Conservation (phyloP, 306 rosid species). For the Sechiopsis laciniata region DNA sequence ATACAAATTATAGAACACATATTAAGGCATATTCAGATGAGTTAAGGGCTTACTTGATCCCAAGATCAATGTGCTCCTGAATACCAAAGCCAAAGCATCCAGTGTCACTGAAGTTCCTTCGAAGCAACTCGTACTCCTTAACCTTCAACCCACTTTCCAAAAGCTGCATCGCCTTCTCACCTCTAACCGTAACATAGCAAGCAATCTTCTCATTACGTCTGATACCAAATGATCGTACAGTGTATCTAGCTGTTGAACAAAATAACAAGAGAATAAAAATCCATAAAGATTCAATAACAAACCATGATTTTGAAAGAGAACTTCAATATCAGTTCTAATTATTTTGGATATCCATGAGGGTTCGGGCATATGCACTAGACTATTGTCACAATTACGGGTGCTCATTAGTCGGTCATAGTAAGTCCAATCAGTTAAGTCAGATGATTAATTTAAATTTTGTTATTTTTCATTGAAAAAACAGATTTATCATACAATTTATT, state of each 20-base stretch:
- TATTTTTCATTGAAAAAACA: no score
- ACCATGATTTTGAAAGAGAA: no score
- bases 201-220: constrained; percentile 86
- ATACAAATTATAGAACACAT: not conserved
- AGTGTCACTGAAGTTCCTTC: constrained; percentile 80
- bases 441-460: no score
- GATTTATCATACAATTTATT: no score
- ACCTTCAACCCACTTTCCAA: constrained; percentile 83
- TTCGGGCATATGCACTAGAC: no score
- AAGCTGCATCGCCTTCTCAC: constrained; percentile 84
- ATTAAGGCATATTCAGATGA: not conserved
- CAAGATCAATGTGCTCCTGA: constrained; percentile 80
- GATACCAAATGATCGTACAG: constrained; percentile 72
- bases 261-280: not conserved
- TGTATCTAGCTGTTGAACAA: constrained; percentile 54
- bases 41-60: constrained; percentile 61
- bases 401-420: no score
- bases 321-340: no score
- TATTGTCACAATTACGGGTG: no score
- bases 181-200: constrained; percentile 79
- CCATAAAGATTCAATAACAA: no score
- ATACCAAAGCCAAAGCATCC: constrained; percentile 87
- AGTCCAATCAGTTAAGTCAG: no score
- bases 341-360: no score
- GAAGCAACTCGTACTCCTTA: constrained; percentile 66